These are phyloP conservation scores for Hansenula sp. DNA, from an alignment of 1,139 yeast species.

Conservation along the genomic window DNA sequence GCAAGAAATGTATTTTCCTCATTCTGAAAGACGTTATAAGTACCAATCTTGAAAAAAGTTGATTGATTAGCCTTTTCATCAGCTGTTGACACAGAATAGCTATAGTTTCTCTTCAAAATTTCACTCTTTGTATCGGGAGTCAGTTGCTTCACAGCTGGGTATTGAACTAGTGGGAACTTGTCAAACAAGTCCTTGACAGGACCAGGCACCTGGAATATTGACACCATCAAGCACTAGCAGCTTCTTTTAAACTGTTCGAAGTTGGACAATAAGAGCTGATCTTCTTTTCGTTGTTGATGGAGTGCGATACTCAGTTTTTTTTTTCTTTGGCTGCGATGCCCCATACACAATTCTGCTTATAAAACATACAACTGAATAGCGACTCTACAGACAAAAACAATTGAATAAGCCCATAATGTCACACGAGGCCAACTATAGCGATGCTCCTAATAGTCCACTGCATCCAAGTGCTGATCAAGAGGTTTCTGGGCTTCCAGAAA, in stretches of 20 bases:
- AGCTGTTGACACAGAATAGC: slow-evolving; percentile 9
- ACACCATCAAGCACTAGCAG: slow-evolving; percentile 1
- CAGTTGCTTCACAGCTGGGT: slow-evolving; percentile 28
- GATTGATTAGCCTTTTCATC: neutral
- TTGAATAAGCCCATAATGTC: neutral
- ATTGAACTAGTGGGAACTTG: slow-evolving; percentile 40
- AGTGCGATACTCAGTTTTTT: too few relatives aligned
- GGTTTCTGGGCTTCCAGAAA: slow-evolving; percentile 6
- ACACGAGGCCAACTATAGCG: slow-evolving; percentile 9
- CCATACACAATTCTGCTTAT: too few relatives aligned
- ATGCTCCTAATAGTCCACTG: slow-evolving; percentile 20
- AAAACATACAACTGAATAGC: too few relatives aligned
- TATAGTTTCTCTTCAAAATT: slow-evolving; percentile 13
- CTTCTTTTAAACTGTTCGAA: too few relatives aligned
- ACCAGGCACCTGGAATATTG: slow-evolving; percentile 33
- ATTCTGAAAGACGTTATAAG: slow-evolving; percentile 17
- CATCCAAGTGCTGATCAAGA: slow-evolving; percentile 20
- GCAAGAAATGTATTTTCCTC: slow-evolving; percentile 13
- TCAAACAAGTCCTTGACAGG: slow-evolving; percentile 42
- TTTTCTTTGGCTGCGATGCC: too few relatives aligned
- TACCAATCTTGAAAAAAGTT: slow-evolving; percentile 17
- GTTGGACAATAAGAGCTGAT: too few relatives aligned
- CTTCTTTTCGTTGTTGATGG: too few relatives aligned
- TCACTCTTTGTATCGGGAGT: slow-evolving; percentile 16
- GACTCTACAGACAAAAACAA: neutral